phyloP scores from a whole-genome alignment of 2,329 filamentous ascomycete genomes.

The Acephala macrosclerotiorum region DNA sequence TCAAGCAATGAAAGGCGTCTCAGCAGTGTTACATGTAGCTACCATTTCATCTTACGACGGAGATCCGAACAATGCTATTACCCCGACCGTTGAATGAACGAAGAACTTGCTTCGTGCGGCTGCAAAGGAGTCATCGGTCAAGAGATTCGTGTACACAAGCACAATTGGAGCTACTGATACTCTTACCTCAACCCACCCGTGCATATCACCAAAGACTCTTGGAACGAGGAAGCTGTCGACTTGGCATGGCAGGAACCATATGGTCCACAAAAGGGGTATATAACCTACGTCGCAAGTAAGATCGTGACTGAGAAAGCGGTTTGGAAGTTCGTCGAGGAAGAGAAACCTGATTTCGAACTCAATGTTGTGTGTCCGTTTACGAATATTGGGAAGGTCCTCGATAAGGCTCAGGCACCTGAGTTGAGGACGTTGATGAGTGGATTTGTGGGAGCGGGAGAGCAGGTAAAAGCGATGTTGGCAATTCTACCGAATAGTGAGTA shows the following conservation, averaged over 20 bases:
- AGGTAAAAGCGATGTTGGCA: not conserved
- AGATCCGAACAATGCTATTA: slow-evolving; percentile 53
- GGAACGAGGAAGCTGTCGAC: slow-evolving; percentile 5
- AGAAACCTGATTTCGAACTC: slow-evolving; percentile 34
- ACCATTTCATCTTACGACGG: slow-evolving; percentile 48
- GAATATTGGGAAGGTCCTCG: not conserved
- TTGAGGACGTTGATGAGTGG: not conserved
- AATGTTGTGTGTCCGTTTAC: slow-evolving; percentile 30
- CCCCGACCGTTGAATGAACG: slow-evolving; percentile 46
- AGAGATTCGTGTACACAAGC: not conserved
- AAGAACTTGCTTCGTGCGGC: slow-evolving; percentile 51
- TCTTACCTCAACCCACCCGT: not conserved
- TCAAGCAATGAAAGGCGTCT: slow-evolving; percentile 49
- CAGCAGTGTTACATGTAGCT: slow-evolving; percentile 55
- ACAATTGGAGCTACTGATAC: not conserved
- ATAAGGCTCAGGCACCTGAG: slow-evolving; percentile 9
- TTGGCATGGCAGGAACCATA: slow-evolving; percentile 38
- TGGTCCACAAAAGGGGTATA: not conserved
- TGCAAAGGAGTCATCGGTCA: slow-evolving; percentile 43
- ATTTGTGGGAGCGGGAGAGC: not conserved
- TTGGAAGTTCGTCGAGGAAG: slow-evolving; percentile 46
- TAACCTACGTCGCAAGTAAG: slow-evolving; percentile 48
- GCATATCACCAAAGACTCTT: not conserved
- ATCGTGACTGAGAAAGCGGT: slow-evolving; percentile 44
- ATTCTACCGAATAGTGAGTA: not conserved